Base-by-base conservation (phyloP, 306 rosid genomes). In the barrel medic (Medicago truncatula) region DNA sequence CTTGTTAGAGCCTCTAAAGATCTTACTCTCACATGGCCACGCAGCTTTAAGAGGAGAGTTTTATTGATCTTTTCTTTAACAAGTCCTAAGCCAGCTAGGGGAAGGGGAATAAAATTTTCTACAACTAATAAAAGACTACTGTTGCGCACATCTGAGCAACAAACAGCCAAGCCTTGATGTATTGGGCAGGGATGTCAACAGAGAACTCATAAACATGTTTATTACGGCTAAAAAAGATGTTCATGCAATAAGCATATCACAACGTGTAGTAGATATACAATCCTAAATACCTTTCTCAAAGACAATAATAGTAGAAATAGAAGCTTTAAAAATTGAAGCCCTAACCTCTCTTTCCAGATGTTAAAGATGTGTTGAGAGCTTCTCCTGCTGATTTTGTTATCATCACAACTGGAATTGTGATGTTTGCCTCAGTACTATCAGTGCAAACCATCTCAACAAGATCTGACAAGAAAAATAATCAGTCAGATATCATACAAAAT, bases 371-470 rank as follows among this genome's bases (percentile, higher is more conserved):
- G 81, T 71, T 89, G 69, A 96, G 85, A 82, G 67, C 60, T 70
- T 89, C 90, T 84, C 99, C 99, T 10, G 77, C 86, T 18, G 97
- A 84, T 77, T 90, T 89, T 40, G 92, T 53, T 66, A 96, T 81
- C 96, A 96, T 87, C 52, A 89, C 93, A 71, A 84, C 96, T 63
- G 93, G 93, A 86, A 96, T 90, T 3, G 96, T 79, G 79, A 96
- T 72, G 71, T 90, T 85, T 73, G 82, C 40, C 67, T 56, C 67
- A 39, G 87, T 84, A 81, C 70, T 80, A 60, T 87, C 86, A 67
- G 92, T 65, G 85, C 99, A 96, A 66, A 77, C 89, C 97, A 96
- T 96, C 91, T 88, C 88, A 87, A 80, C 77, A 75, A 96, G 91
- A 41, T 84, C 99, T 96, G 87, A 53, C 40, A 64, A 9, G 6